Conservation (phyloP, 129 eudicot species). For the Lonicera japonica region DNA sequence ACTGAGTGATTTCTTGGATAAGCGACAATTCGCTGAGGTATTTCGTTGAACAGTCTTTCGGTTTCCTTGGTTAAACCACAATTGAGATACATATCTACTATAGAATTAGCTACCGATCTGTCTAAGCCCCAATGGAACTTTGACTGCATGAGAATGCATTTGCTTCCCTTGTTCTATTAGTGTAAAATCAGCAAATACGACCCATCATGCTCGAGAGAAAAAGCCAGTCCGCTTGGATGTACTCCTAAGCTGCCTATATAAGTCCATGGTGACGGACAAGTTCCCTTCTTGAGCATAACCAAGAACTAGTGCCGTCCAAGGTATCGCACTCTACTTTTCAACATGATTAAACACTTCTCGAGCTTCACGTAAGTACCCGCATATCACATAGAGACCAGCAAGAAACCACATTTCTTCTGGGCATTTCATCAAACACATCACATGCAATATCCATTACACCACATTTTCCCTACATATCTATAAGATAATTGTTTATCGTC, state of each 20-base stretch:
- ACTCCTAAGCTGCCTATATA: constrained; percentile 50
- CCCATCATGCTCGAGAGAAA: constrained; percentile 63
- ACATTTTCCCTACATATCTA: constrained; percentile 62
- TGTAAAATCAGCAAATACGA: constrained; percentile 80
- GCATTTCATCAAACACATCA: constrained; percentile 59
- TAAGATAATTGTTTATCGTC: constrained; percentile 52
- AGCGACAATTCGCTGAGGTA: constrained; percentile 42
- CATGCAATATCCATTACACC: constrained; percentile 37
- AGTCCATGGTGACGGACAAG: constrained; percentile 47
- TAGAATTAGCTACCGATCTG: constrained; percentile 50
- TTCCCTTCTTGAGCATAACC: constrained; percentile 66
- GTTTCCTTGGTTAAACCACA: constrained; percentile 73
- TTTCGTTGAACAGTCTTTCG: constrained; percentile 36
- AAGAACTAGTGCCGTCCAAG: constrained; percentile 63
- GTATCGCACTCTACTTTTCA: constrained; percentile 45
- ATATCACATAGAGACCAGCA: constrained; percentile 63
- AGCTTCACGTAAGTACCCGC: constrained; percentile 51
- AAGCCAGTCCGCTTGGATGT: constrained; percentile 41
- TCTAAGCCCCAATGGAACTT: constrained; percentile 50
- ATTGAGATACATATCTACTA: constrained; percentile 71
- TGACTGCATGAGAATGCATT: constrained; percentile 48
- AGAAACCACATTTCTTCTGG: constrained; percentile 55
- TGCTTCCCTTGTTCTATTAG: constrained; percentile 74
- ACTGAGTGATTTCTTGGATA: constrained; percentile 54
- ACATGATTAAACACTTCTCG: constrained; percentile 41